phyloP scores from a whole-genome alignment of 139 green algal genomes.

The Trebouxia sp. region DNA sequence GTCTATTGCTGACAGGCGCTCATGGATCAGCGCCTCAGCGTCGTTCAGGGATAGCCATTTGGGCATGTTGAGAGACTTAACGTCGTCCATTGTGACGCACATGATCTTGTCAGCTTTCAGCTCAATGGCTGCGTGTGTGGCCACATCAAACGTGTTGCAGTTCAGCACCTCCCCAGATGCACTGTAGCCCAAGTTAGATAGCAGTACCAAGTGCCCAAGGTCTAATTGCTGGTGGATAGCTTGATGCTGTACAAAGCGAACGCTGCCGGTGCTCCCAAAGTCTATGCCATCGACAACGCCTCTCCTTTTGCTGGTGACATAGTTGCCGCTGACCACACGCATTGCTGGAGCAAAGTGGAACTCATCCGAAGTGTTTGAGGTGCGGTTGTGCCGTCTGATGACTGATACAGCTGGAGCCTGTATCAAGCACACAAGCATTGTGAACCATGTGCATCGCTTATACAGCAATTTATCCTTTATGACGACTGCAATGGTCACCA shows the following conservation, averaged over 20 bases:
- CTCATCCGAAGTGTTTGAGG: slow-evolving; percentile 46
- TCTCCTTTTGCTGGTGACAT: slow-evolving; percentile 82
- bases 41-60: slow-evolving; percentile 79
- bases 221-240: slow-evolving; percentile 83
- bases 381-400: slow-evolving; percentile 79
- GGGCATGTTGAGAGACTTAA: slow-evolving; percentile 28
- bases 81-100: slow-evolving; percentile 70
- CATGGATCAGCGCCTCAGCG: slow-evolving; percentile 64
- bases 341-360: slow-evolving; percentile 50
- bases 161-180: slow-evolving; percentile 91
- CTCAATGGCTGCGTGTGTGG: slow-evolving; percentile 59
- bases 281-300: slow-evolving; percentile 92
- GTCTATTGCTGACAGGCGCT: background rate
- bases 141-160: slow-evolving; percentile 92
- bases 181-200: slow-evolving; percentile 78
- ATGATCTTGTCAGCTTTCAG: slow-evolving; percentile 95
- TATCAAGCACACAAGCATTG: background rate
- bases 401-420: slow-evolving; percentile 77
- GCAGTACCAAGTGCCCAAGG: slow-evolving; percentile 83
- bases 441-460: background rate
- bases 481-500: slow-evolving; percentile 26
- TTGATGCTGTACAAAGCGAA: slow-evolving; percentile 79
- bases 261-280: slow-evolving; percentile 75
- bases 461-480: too few relatives aligned
- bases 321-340: slow-evolving; percentile 90